Conservation (phyloP, 805 yeast species). For the Lipomyces kockii region DNA sequence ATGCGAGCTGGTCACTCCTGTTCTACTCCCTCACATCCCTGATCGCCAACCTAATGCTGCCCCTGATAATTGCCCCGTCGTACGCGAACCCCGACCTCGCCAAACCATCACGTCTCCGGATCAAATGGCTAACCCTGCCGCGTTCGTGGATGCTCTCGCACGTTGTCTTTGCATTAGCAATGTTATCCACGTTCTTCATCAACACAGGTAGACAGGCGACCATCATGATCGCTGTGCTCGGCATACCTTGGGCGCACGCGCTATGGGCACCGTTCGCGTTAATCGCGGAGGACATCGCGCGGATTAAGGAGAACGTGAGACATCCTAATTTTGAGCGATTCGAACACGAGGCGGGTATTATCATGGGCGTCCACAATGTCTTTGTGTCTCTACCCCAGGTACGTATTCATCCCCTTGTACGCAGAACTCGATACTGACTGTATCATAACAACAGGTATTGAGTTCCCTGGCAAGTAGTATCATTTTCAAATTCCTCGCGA, state of each 20-base stretch:
- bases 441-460: constrained; percentile 35
- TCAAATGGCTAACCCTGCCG: constrained; percentile 28
- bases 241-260: constrained; percentile 68
- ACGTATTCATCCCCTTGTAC: neutral
- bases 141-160: constrained; percentile 59
- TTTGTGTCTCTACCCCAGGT: constrained; percentile 65
- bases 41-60: constrained; percentile 52
- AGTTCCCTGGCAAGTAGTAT: constrained; percentile 56
- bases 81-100: constrained; percentile 32
- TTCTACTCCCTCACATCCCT: constrained; percentile 56
- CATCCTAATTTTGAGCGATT: constrained; percentile 37
- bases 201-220: constrained; percentile 52
- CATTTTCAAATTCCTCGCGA: constrained; percentile 50
- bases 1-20: constrained; percentile 58
- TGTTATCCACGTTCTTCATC: constrained; percentile 55
- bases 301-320: constrained; percentile 53
- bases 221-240: constrained; percentile 56
- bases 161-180: constrained; percentile 54
- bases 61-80: constrained; percentile 49
- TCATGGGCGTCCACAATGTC: constrained; percentile 62
- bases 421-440: neutral
- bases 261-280: constrained; percentile 70
- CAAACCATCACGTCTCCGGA: constrained; percentile 21
- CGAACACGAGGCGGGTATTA: constrained; percentile 61
- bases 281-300: constrained; percentile 60